Base-by-base conservation (phyloP, 192 early-diverging fungal genomes). In the Funneliformis geosporum region DNA sequence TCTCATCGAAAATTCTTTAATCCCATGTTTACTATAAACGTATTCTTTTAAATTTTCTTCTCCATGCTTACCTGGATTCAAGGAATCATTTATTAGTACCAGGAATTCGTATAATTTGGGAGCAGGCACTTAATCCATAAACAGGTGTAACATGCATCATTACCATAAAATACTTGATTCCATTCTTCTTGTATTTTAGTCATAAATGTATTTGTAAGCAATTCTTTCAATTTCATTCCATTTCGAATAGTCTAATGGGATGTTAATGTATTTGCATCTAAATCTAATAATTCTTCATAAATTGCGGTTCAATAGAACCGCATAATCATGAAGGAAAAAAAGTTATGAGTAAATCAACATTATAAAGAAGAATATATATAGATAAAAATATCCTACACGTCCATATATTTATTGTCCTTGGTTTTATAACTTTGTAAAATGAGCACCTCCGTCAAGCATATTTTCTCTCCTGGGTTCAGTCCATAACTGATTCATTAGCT, bases 101-200 rank as follows among this genome's bases (percentile, higher is more conserved):
- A 61, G 76, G 46, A 86, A 79, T 28, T 83, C 67, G 11, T 11
- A 25, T 3, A 28, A 28, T 27, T 27, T 27, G 18, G 61, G 61
- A 8, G 25, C 14, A 55, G 50, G 50, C 5, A 64, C 8, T 64
- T 25, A 79, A 76, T 21, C 87, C 86, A 66, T 92, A 66, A 7
- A 93, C 85, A n/a, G 92, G 92, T 18, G 89, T 89, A 11, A 87
- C 87, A 93, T 0, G 92, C 91, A 82, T 93, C 92, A 7, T 84
- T 88, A 11, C 82, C 80, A 43, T 88, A 80, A 84, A 91, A 92
- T 25, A 93, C 82, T 27, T 76, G 67, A 5, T 78, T 82, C 92
- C 92, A 93, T 82, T 93, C 91, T 0, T 77, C 84, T 60, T 87
- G 90, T 1, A 90, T 92, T 81, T 90, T 92, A 12, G 76, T 60